Evolutionary conservation across 768 basidiomycete genomes (phyloP).

Genomic region (Hydnomerulius pinastri): DNA sequence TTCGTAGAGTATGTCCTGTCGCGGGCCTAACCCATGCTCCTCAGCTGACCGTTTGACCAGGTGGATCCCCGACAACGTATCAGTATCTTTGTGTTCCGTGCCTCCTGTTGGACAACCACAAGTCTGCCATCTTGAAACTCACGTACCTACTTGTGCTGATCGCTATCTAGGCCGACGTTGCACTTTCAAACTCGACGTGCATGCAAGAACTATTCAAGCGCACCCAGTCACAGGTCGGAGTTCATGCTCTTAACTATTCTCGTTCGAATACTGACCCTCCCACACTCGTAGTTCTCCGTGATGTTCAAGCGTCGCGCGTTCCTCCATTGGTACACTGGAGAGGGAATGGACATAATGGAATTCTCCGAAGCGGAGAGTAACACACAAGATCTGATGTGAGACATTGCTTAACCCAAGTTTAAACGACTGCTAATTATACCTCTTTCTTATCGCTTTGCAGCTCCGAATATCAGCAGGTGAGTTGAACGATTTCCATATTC

Average conservation of each 20-base stretch:
- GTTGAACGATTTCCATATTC: constrained; percentile 7
- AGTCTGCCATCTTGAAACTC: constrained; percentile 37
- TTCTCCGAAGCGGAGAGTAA: constrained; percentile 90
- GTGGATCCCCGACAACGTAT: constrained; percentile 92
- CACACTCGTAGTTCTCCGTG: constrained; percentile 54
- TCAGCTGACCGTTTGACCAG: constrained; percentile 35
- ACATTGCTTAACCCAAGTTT: constrained; percentile 8
- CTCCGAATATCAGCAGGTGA: constrained; percentile 87
- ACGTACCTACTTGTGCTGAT: constrained; percentile 10
- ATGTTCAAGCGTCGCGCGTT: constrained; percentile 89
- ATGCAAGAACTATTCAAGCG: constrained; percentile 88
- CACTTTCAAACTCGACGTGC: constrained; percentile 75
- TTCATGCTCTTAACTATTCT: background rate
- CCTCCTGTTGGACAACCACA: constrained; percentile 80
- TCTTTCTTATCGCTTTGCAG: constrained; percentile 37
- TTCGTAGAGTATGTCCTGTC: constrained; percentile 71
- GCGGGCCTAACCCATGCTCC: background rate
- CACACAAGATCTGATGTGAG: constrained; percentile 77
- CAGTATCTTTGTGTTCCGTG: constrained; percentile 78
- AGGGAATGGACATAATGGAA: constrained; percentile 86
- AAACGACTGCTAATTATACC: constrained; percentile 9
- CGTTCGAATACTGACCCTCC: constrained; percentile 1
- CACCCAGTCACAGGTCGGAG: constrained; percentile 57
- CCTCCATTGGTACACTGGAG: constrained; percentile 88
- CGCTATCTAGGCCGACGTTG: constrained; percentile 57